A percentile compares a stretch with the other conserved stretches of the same genome.
Conservation (phyloP, 148 eudicot genomes). For the Suaeda aralocaspica region DNA sequence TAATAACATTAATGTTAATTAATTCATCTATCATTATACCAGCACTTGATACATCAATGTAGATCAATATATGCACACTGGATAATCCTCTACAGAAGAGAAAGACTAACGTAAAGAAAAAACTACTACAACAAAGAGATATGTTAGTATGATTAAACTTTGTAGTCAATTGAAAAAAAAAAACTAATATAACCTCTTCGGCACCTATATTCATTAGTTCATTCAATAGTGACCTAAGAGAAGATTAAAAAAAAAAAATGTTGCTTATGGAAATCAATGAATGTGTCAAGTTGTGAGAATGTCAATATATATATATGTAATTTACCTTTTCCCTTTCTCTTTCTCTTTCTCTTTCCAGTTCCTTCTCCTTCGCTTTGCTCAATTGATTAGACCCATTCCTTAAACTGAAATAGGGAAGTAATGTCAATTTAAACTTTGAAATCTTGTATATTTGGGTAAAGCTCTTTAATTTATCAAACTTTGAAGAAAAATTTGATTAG, state of each 20-base stretch:
- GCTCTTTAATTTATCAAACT: neutral
- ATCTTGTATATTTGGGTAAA: neutral
- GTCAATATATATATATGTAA: neutral
- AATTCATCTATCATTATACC: too few relatives aligned
- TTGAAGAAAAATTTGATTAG: neutral
- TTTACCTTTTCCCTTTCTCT: constrained; percentile 71
- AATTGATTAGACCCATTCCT: constrained; percentile 43
- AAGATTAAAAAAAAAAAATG: too few relatives aligned
- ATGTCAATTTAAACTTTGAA: neutral
- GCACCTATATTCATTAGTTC: neutral
- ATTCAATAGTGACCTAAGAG: neutral
- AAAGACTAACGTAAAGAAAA: neutral
- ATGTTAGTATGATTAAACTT: too few relatives aligned
- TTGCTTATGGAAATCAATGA: neutral
- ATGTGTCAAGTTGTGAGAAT: neutral
- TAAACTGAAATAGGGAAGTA: constrained; percentile 12
- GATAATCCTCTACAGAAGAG: neutral
- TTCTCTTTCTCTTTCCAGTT: constrained; percentile 49
- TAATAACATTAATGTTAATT: too few relatives aligned
- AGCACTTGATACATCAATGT: neutral
- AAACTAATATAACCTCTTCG: too few relatives aligned
- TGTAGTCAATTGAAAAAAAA: neutral
- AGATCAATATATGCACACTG: neutral
- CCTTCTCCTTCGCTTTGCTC: constrained; percentile 51
- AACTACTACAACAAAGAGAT: neutral